These are phyloP conservation scores for Cryptococcus jaspeensis DNA, from an alignment of 1,284 basidiomycete species.

Conservation along the genomic window DNA sequence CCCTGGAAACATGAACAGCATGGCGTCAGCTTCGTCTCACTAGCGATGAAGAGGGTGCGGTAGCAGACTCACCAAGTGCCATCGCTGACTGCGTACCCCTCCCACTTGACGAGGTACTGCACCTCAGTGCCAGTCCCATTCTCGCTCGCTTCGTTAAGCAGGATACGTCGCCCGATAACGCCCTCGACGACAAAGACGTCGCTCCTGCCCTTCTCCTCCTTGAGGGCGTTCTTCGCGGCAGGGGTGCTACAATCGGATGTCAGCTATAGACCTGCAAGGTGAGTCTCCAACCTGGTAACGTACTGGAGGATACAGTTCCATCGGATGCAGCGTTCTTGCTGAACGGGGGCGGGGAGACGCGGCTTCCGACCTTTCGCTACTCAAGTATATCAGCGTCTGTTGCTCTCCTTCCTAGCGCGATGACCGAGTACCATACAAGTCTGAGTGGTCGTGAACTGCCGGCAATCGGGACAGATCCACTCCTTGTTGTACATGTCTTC, in stretches of 20 bases:
- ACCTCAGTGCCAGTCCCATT: conserved; percentile 5
- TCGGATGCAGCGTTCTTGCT: conserved; percentile 17
- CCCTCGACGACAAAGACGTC: conserved; percentile 13
- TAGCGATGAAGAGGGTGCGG: neutral
- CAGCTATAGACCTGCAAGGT: too few relatives aligned
- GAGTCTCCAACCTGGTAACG: too few relatives aligned
- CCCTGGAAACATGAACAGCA: conserved; percentile 3
- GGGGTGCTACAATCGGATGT: neutral
- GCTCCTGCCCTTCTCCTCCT: conserved; percentile 7
- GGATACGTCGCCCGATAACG: conserved; percentile 12
- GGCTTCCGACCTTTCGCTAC: conserved; percentile 4
- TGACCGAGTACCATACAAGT: conserved; percentile 4
- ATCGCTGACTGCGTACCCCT: conserved; percentile 15
- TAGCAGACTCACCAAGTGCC: conserved; percentile 20
- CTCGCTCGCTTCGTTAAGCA: conserved; percentile 4
- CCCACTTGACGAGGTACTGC: conserved; percentile 24
- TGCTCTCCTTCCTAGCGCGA: neutral
- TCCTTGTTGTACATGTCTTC: conserved; percentile 13
- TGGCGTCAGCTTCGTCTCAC: neutral
- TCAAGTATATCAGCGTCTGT: neutral
- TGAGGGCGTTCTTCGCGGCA: conserved; percentile 16
- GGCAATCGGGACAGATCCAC: conserved; percentile 18
- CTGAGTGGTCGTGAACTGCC: neutral
- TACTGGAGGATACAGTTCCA: conserved; percentile 20
- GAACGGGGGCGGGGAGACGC: conserved; percentile 8